These are phyloP conservation scores for Clavispora asparagi DNA, from an alignment of 805 yeast species.

Conservation along the genomic window DNA sequence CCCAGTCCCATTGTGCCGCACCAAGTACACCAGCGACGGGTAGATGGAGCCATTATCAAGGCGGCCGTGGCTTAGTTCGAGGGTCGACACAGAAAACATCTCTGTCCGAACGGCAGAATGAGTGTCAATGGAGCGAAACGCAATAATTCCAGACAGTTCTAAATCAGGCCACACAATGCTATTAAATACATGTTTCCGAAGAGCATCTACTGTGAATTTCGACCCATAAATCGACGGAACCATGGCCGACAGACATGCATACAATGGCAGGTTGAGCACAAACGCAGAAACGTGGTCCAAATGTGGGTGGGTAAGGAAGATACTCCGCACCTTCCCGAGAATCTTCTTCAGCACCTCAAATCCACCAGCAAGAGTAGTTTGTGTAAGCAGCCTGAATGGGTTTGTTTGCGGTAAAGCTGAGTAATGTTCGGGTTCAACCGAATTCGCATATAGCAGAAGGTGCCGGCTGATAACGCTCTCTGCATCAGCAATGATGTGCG, in stretches of 20 bases:
- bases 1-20: constrained; percentile 31
- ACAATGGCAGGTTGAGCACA: constrained; percentile 50
- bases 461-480: constrained; percentile 7
- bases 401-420: constrained; percentile 16
- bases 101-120: constrained; percentile 12
- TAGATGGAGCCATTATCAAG: constrained; percentile 15
- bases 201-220: constrained; percentile 43
- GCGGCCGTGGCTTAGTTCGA: constrained; percentile 32
- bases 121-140: constrained; percentile 14
- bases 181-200: constrained; percentile 61
- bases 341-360: constrained; percentile 9
- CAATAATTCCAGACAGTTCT: constrained; percentile 25
- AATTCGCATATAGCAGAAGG: constrained; percentile 27
- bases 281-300: constrained; percentile 73
- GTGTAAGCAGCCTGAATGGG: constrained; percentile 18
- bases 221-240: constrained; percentile 40
- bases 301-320: constrained; percentile 74
- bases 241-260: too few species aligned
- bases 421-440: constrained; percentile 20
- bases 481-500: constrained; percentile 34
- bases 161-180: constrained; percentile 78
- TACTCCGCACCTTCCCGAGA: constrained; percentile 25
- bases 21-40: constrained; percentile 57
- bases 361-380: constrained; percentile 5
- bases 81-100: constrained; percentile 22